Percentiles rank a stretch among this genome's conserved stretches.
Evolutionary conservation across 106 monocot genomes (phyloP).

Genomic region (Dendrobium chrysotoxum): DNA sequence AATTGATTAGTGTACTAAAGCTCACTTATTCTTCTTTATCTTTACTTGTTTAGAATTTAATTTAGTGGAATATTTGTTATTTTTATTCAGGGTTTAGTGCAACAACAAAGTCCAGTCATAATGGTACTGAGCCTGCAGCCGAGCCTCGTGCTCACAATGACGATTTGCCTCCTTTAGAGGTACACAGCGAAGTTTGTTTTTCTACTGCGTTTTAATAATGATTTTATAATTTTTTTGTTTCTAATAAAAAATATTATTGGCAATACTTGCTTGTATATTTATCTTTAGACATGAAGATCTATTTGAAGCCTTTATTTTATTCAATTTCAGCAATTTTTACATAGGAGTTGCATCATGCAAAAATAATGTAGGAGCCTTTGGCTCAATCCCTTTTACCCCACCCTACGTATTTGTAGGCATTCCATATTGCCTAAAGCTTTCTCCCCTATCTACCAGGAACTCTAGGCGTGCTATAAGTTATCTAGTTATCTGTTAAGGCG

Average conservation of each 20-base stretch:
- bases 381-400: too few species aligned
- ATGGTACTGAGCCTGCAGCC: constrained; percentile 16
- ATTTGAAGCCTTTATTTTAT: neutral
- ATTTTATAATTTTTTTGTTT: neutral
- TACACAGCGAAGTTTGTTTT: constrained; percentile 13
- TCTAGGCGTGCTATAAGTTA: too few species aligned
- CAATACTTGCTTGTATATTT: neutral
- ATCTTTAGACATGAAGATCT: neutral
- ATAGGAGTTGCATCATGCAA: neutral
- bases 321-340: neutral
- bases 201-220: neutral
- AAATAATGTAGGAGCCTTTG: too few species aligned
- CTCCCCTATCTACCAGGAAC: too few species aligned
- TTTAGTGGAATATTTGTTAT: neutral
- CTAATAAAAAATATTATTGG: too few species aligned
- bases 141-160: constrained; percentile 35
- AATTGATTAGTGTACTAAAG: neutral
- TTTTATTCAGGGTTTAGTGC: constrained; percentile 17
- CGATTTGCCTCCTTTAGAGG: constrained; percentile 42
- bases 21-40: neutral
- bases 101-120: constrained; percentile 31
- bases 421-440: too few species aligned
- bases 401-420: too few species aligned
- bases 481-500: too few species aligned
- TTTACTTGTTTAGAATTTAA: neutral